Base-by-base conservation (phyloP, 257 asterid species). In the Solanum piurae region DNA sequence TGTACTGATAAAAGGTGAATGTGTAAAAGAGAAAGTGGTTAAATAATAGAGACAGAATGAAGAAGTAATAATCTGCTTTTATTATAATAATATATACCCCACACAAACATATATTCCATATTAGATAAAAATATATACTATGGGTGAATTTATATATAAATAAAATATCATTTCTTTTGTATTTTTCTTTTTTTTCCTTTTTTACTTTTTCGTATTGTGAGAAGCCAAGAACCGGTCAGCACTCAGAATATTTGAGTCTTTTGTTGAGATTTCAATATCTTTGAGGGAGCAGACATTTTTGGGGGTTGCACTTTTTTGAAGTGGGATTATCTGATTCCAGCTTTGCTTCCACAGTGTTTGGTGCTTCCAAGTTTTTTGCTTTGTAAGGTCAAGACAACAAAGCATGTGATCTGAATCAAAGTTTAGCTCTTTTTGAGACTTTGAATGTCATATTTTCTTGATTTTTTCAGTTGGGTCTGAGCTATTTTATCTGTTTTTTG, bases 201-300 rank as follows among this genome's bases (percentile, higher is more conserved):
- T 84, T 88, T 88, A 92, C 90, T 89, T 86, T 87, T 82, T 44
- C 40, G 29, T 44, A 27, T 80, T 75, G 87, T 60, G 84, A 60
- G 84, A 79, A 86, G 88, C 88, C 82, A 69, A 71, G 91, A 92
- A 86, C 74, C 77, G 89, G 94, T 92, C 94, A 88, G 93, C 90
- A 85, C 87, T 92, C 94, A 87, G 93, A 89, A 88, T 87, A 90
- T 90, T 92, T 90, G 91, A 88, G 92, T 90, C 90, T 91, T 89
- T 89, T 87, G 89, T 91, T 86, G 89, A 77, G 90, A 88, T 90
- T 86, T 91, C 93, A 83, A 86, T 88, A 91, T 89, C 88, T 86
- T 86, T 83, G 69, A 87, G 88, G 90, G 90, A 88, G 88, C 92
- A 87, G 85, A 89, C 92, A 90, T 83, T 90, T 90, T 86, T 76